Evolutionary conservation across 441 rosid genomes (phyloP), one percentile per base, ranked within the genome.

Genomic region (Lagerstroemia fauriei): DNA sequence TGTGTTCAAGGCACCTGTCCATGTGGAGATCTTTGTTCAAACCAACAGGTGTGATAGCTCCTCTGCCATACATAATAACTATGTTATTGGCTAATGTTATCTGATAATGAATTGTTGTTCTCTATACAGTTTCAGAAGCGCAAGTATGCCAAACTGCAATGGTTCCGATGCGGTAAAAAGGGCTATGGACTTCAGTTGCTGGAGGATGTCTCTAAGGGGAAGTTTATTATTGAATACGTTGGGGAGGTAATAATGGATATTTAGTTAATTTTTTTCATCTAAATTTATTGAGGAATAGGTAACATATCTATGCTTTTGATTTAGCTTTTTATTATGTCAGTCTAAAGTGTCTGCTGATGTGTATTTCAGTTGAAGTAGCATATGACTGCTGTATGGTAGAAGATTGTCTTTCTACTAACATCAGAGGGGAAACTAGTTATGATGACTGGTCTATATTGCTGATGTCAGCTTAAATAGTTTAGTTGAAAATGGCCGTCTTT

Each of bases 1-100:
- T 96, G 99, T 84, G 94, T 93, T 87, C 91, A 88, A 75, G 92
- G 95, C 84, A 95, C 98, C 88, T 96, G 99, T 77, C 98, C 99
- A 22, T 92, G 98, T 83, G 95, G 97, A 51, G 93, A 90, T 77
- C 88, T 87, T 34, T 96, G 99, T 85, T 93, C 98, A 87, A 95
- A 96, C 89, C 98, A 96, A 88, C 98, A 93, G 95, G 98, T 93
- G 81, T 44, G 75, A 44, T 48, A 63, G 79, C 79, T 80, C 38
- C 77, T 86, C 86, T 82, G 7, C 22, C 14, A 56, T 48, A n/a
- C 6, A 27, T 24, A 29, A 51, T 29, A 32, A 5, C 25, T 48
- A 29, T 11, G 18, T 75, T 27, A 56, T 51, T 31, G 22, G 6
- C 50, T 38, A 38, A 38, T 38, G 44, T 38, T 6, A 2, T 38